These are phyloP conservation scores for Cercophora sp. DNA, from an alignment of 495 filamentous ascomycete species.

Conservation along the genomic window DNA sequence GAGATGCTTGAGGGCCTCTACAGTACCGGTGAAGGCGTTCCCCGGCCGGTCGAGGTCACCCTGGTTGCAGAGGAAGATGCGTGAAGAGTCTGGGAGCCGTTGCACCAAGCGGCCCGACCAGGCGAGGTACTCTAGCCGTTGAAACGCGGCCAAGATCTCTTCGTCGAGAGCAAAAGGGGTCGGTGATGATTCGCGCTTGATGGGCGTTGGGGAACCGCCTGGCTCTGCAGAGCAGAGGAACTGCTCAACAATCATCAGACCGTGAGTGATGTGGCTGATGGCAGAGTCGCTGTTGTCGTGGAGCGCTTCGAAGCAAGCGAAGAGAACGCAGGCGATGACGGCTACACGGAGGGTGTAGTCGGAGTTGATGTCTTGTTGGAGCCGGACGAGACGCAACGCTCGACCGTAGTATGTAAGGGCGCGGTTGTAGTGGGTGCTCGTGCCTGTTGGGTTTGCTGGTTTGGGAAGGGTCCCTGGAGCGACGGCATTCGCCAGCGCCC, in stretches of 20 bases:
- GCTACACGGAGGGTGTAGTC: conserved; percentile 15
- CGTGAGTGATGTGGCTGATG: conserved; percentile 25
- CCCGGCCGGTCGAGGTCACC: conserved; percentile 6
- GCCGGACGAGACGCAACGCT: conserved; percentile 18
- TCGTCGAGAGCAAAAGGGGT: conserved; percentile 17
- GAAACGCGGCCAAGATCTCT: conserved; percentile 23
- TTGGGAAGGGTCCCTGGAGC: neutral
- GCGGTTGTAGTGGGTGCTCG: conserved; percentile 19
- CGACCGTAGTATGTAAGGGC: conserved; percentile 27
- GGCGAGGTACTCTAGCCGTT: conserved; percentile 19
- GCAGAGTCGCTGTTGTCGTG: conserved; percentile 23
- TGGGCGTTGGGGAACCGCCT: neutral
- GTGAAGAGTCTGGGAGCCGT: neutral
- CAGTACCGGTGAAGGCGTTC: conserved; percentile 10
- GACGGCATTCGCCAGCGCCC: conserved; percentile 18
- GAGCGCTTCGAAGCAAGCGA: conserved; percentile 26
- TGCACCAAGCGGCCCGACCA: conserved; percentile 16
- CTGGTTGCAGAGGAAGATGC: neutral
- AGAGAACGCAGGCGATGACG: conserved; percentile 26
- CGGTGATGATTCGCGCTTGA: conserved; percentile 1
- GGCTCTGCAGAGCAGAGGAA: conserved; percentile 9
- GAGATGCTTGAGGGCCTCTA: conserved; percentile 20
- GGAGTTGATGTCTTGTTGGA: conserved; percentile 12
- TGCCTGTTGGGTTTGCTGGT: neutral
- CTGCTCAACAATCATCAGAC: conserved; percentile 22